These are phyloP conservation scores for Juncus inflexus DNA, from an alignment of 176 grass and related monocot genomes.

Conservation along the genomic window DNA sequence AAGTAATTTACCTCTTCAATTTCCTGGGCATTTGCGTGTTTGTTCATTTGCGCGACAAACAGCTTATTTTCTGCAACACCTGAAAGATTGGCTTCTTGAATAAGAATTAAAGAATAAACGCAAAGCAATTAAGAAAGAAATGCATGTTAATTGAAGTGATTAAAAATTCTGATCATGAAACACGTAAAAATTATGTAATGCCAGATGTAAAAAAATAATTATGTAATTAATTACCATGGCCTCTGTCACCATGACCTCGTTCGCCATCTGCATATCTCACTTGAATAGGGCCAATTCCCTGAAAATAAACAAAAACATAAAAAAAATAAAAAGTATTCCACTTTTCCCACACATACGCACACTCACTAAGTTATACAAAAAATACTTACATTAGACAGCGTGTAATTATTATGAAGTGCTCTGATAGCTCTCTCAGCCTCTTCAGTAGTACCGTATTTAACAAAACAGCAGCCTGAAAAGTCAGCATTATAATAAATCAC, in stretches of 20 bases:
- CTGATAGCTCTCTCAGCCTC: slow-evolving; percentile 94
- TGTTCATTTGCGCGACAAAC: slow-evolving; percentile 95
- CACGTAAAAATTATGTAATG: slow-evolving; percentile 15
- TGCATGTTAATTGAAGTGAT: too few species aligned
- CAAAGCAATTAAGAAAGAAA: neutral
- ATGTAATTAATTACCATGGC: slow-evolving; percentile 64
- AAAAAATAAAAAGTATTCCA: slow-evolving; percentile 5
- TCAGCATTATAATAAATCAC: slow-evolving; percentile 33
- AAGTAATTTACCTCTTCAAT: slow-evolving; percentile 70
- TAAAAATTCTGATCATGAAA: neutral
- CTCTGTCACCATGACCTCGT: slow-evolving; percentile 31
- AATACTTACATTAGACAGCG: slow-evolving; percentile 73
- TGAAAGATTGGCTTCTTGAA: slow-evolving; percentile 38
- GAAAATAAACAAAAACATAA: slow-evolving; percentile 10
- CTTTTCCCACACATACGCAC: too few species aligned
- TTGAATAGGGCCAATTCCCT: slow-evolving; percentile 88
- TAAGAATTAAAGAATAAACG: slow-evolving; percentile 13
- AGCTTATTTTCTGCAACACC: slow-evolving; percentile 80
- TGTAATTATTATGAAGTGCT: slow-evolving; percentile 89
- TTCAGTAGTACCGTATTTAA: slow-evolving; percentile 92
- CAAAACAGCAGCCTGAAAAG: slow-evolving; percentile 94
- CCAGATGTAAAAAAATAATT: neutral
- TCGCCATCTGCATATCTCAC: slow-evolving; percentile 99
- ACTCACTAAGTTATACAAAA: slow-evolving; percentile 1
- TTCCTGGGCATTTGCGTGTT: slow-evolving; percentile 77